Evolutionary conservation across 805 yeast species (phyloP), one percentile per base, ranked within the genome.

Genomic region (Lipomyces sp.): DNA sequence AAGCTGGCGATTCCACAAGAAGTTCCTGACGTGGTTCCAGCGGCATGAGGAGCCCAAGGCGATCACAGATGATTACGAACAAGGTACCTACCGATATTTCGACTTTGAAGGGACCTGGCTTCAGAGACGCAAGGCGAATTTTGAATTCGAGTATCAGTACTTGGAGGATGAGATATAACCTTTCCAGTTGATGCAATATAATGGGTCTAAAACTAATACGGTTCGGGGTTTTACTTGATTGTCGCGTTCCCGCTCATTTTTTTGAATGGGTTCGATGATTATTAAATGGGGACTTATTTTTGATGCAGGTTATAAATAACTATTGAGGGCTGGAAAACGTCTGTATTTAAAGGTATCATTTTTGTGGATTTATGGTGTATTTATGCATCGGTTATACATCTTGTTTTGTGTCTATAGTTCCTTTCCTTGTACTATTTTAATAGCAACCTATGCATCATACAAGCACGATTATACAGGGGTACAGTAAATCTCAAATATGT

Each of bases 1-100:
- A 73, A 92, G 94, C 34, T 94, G 99, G 99, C 81, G 86, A 60
- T 87, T 82, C 77, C 90, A 90, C 77, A 86, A 84, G 69, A 87
- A 86, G 62, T 83, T 86, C 59, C 84, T 88, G 70, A 91, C 91
- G 66, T 91, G 97, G 95, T 92, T 89, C 75, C 87, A 86, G 72
- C 85, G 87, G 64, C 88, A 87, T 71, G 89, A 85, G 69, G 86
- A 84, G 75, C 81, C 84, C 60, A 77, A 79, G 64, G 71, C 77
- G 32, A 77, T 78, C 57, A 79, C 77, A 59, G 76, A 76, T 73
- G 83, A 81, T 59, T 81, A 70, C 65, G 85, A 79, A 77, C 80
- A 79, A 73, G 83, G 78, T 62, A 78, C 84, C 35, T 90, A 92
- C 86, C 87, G 93, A 73, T 90, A 89, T 78, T 93, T 94, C 77